These are phyloP conservation scores for Chamaecyparis obtusa DNA, from an alignment of 75 land plant species.

Conservation along the genomic window DNA sequence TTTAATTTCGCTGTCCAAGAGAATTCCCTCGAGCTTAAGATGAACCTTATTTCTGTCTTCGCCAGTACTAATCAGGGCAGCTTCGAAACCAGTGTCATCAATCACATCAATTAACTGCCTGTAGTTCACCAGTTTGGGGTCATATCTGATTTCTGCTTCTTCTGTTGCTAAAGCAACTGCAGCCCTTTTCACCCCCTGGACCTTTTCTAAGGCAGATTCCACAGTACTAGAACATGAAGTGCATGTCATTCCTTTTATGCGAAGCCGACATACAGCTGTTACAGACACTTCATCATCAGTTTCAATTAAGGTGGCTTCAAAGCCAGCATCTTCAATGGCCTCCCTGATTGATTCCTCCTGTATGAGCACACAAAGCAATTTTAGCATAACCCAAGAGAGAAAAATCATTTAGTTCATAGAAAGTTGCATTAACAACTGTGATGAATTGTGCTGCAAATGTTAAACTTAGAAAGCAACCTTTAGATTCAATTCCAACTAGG, in stretches of 20 bases:
- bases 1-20: constrained; percentile 27
- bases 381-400: not conserved
- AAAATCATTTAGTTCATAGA: not conserved
- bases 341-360: constrained; percentile 65
- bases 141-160: constrained; percentile 69
- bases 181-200: constrained; percentile 55
- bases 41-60: constrained; percentile 54
- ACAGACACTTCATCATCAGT: constrained; percentile 27
- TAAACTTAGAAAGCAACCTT: not conserved
- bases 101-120: constrained; percentile 36
- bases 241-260: constrained; percentile 75
- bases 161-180: constrained; percentile 77
- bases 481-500: not conserved
- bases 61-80: constrained; percentile 56
- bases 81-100: constrained; percentile 71
- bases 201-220: constrained; percentile 51
- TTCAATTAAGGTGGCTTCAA: constrained; percentile 43
- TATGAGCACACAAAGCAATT: not conserved
- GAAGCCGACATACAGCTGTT: constrained; percentile 46
- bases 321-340: constrained; percentile 77
- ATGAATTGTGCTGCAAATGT: not conserved
- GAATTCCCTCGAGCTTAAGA: constrained; percentile 46
- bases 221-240: constrained; percentile 71
- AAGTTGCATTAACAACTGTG: not conserved
- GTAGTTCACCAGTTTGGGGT: constrained; percentile 46